Conservation (phyloP, 2,329 filamentous ascomycete species). For the Scorias spongiosa region DNA sequence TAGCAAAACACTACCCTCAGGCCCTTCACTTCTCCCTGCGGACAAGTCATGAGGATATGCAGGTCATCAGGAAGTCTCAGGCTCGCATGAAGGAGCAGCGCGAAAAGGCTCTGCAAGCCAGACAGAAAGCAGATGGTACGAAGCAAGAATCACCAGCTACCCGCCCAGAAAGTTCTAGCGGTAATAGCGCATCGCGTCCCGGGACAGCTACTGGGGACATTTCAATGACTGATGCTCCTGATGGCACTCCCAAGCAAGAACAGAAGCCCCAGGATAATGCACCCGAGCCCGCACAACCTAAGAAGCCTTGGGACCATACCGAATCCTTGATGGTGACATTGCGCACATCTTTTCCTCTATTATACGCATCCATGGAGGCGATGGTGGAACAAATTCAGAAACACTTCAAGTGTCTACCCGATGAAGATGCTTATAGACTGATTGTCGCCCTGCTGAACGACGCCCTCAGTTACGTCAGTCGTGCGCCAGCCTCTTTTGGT, state of each 20-base stretch:
- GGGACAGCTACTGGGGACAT: conserved; percentile 30
- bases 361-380: conserved; percentile 96
- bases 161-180: conserved; percentile 23
- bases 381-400: conserved; percentile 99
- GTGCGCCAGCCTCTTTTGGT: conserved; percentile 73
- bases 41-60: conserved; percentile 87
- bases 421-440: conserved; percentile 92
- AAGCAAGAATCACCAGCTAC: conserved; percentile 21
- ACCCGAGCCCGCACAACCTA: conserved; percentile 34
- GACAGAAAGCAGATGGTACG: conserved; percentile 39
- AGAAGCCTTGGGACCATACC: conserved; percentile 88
- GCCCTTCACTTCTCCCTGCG: conserved; percentile 87
- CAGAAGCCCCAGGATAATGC: conserved; percentile 19
- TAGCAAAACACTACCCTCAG: conserved; percentile 92
- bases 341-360: conserved; percentile 89
- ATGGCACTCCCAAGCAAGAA: conserved; percentile 27
- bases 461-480: conserved; percentile 78
- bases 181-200: conserved; percentile 20
- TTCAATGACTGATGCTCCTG: conserved; percentile 25
- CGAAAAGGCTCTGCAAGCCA: conserved; percentile 40
- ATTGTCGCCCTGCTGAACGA: conserved; percentile 98
- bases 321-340: conserved; percentile 91
- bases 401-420: conserved; percentile 96
- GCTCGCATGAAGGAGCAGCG: conserved; percentile 40
- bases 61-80: conserved; percentile 77